Conservation (phyloP, 805 yeast genomes). For the Lipomyces orientalis region DNA sequence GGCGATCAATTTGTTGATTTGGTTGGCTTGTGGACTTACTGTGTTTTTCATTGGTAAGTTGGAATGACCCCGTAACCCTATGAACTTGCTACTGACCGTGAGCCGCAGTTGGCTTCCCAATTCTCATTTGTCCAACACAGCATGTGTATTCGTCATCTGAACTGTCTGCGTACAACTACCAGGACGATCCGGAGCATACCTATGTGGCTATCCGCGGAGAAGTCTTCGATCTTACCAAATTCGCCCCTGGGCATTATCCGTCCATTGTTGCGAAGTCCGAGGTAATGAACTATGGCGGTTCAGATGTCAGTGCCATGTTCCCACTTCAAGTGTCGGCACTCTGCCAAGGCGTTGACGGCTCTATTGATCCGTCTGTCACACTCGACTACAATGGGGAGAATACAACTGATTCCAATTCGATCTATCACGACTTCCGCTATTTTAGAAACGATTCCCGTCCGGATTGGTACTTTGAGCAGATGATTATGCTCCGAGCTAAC, state of each 20-base stretch:
- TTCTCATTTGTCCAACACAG: conserved; percentile 50
- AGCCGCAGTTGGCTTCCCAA: conserved; percentile 47
- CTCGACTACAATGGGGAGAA: conserved; percentile 42
- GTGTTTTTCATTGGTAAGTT: conserved; percentile 31
- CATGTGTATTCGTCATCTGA: conserved; percentile 46
- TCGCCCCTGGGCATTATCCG: conserved; percentile 50
- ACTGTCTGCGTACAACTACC: conserved; percentile 43
- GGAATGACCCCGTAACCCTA: conserved; percentile 22
- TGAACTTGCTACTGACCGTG: conserved; percentile 39
- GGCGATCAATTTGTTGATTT: conserved; percentile 51
- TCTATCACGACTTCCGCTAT: conserved; percentile 51
- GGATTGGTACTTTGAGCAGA: conserved; percentile 51
- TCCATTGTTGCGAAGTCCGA: conserved; percentile 45
- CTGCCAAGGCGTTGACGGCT: conserved; percentile 47
- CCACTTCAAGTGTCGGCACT: conserved; percentile 51
- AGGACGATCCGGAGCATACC: conserved; percentile 44
- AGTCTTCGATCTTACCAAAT: conserved; percentile 49
- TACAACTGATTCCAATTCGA: conserved; percentile 49
- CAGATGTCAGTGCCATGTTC: conserved; percentile 46
- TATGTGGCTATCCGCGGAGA: conserved; percentile 49
- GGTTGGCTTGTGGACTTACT: conserved; percentile 46
- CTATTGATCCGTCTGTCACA: conserved; percentile 44
- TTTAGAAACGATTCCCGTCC: conserved; percentile 50
- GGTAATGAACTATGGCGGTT: conserved; percentile 49
- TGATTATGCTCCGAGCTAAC: conserved; percentile 46